A percentile compares a stretch with the other conserved stretches of the same genome.
Conservation (phyloP, 2,329 filamentous ascomycete species). For the Cadophora sp. region DNA sequence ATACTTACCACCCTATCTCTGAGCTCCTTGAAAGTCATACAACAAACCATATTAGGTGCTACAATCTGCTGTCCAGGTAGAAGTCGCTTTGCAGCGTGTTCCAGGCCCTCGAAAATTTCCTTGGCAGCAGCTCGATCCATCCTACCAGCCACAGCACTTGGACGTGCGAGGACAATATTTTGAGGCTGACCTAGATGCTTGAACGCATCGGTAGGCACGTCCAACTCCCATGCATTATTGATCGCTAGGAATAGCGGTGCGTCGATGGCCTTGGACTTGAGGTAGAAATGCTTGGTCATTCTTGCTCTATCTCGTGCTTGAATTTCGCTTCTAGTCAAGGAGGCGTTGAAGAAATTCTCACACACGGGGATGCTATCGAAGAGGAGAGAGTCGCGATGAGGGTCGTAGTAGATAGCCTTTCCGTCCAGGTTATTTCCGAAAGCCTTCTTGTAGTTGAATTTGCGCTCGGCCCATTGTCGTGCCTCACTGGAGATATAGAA, state of each 20-base stretch:
- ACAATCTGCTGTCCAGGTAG: not conserved
- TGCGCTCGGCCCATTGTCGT: not conserved
- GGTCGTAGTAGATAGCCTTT: not conserved
- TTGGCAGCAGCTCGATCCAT: not conserved
- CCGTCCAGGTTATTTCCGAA: not conserved
- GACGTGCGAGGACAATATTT: not conserved
- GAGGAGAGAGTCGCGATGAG: not conserved
- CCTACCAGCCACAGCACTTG: not conserved
- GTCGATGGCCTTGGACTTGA: constrained; percentile 2
- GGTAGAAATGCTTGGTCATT: not conserved
- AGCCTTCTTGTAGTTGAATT: not conserved
- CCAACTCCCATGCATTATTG: not conserved
- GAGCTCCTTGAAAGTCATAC: constrained; percentile 1
- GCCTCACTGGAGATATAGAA: constrained; percentile 3
- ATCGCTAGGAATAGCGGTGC: constrained; percentile 4
- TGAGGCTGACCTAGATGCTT: not conserved
- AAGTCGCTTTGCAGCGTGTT: too few species aligned
- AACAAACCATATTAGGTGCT: not conserved
- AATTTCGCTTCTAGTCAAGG: not conserved
- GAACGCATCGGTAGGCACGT: not conserved
- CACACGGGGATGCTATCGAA: not conserved
- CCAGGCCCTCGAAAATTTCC: not conserved
- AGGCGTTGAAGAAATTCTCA: not conserved
- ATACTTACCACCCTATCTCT: not conserved
- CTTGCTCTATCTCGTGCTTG: too few species aligned